These are phyloP conservation scores for Sugiyamaella castrensis DNA, from an alignment of 1,139 yeast genomes.

Conservation along the genomic window DNA sequence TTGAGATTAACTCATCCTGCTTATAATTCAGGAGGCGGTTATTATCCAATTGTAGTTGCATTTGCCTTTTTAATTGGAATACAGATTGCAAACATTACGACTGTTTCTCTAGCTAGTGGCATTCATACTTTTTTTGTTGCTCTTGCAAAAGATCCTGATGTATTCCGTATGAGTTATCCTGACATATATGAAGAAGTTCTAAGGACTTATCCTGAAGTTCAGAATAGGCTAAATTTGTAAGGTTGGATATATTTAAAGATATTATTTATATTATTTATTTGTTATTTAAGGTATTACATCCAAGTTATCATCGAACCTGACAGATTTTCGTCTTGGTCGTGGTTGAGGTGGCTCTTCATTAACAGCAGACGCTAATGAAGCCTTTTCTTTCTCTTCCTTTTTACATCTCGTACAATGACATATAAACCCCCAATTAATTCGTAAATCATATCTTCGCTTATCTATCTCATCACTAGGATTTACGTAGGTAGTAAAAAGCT, in stretches of 20 bases:
- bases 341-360: constrained; percentile 13
- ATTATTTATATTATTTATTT: not conserved
- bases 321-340: constrained; percentile 63
- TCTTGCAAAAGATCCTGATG: constrained; percentile 83
- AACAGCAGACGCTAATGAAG: constrained; percentile 10
- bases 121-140: constrained; percentile 85
- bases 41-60: constrained; percentile 73
- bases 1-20: constrained; percentile 69
- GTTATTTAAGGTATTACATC: not conserved
- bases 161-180: constrained; percentile 73
- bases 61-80: constrained; percentile 72
- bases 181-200: constrained; percentile 70
- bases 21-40: constrained; percentile 64
- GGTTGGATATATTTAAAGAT: no score
- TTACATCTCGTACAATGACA: constrained; percentile 69
- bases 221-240: constrained; percentile 39
- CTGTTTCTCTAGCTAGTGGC: constrained; percentile 76
- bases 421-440: constrained; percentile 83
- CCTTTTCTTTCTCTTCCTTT: constrained; percentile 44
- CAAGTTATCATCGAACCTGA: constrained; percentile 57
- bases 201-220: constrained; percentile 71
- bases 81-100: constrained; percentile 71
- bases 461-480: constrained; percentile 61
- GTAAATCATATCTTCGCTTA: constrained; percentile 61
- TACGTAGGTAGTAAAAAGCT: constrained; percentile 66